These are phyloP conservation scores for Blastocystis sp. DNA, from an alignment of 352 stramenopile genomes.

Conservation along the genomic window DNA sequence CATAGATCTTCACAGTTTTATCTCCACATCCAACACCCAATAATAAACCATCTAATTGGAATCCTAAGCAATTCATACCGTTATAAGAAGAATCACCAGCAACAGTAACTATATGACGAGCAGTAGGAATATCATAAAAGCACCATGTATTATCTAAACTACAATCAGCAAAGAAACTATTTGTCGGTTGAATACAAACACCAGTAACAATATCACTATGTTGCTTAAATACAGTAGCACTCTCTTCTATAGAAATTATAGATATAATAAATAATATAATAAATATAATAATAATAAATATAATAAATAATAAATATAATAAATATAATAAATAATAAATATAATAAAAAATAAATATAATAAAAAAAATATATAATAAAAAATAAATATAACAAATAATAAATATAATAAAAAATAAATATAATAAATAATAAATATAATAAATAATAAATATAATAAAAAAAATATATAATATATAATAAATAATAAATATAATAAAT, in stretches of 20 bases:
- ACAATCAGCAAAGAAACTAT: constrained; percentile 55
- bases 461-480: neutral
- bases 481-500: neutral
- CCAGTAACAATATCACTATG: constrained; percentile 44
- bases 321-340: neutral
- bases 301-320: constrained; percentile 10
- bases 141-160: constrained; percentile 59
- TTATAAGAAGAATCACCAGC: neutral
- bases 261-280: constrained; percentile 51
- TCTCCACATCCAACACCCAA: constrained; percentile 54
- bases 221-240: constrained; percentile 4
- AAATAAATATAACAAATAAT: too few relatives aligned
- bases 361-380: constrained; percentile 16
- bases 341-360: neutral
- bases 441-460: neutral
- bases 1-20: constrained; percentile 66
- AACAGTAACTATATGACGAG: constrained; percentile 31
- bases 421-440: neutral
- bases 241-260: constrained; percentile 38
- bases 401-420: constrained; percentile 53
- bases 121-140: constrained; percentile 53
- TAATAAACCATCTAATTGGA: constrained; percentile 82
- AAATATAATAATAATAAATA: constrained; percentile 46
- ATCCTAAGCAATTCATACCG: constrained; percentile 40
- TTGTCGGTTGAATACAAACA: constrained; percentile 58